Base-by-base conservation (phyloP, 1,284 basidiomycete species). In the Retiboletus flavoniger region DNA sequence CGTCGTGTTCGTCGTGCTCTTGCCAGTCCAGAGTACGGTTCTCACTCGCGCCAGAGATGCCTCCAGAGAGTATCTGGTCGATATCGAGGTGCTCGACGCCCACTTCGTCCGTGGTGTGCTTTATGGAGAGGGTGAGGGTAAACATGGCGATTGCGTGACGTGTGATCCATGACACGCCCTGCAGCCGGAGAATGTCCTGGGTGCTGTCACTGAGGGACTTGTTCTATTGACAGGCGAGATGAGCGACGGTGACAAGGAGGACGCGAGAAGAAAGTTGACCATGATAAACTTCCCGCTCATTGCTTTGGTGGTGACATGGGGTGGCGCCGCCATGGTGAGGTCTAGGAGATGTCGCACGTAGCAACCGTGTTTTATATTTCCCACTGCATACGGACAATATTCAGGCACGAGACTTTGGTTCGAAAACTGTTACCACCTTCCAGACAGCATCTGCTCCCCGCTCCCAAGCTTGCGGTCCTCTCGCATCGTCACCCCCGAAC, bases 391-490 rank as follows among this genome's bases (percentile, higher is more conserved):
- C 16, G 5, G n/a, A 8, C 9, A 24, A 28, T 6, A 11, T 39
- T 41, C 32, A 40, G 24, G 34, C 3, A 42, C 34, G 21, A n/a
- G 41, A 50, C 56, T 65, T 70, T n/a, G 72, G 68, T 14, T 71
- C 63, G 65, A 91, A 92, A 28, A 93, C 48, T 1, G 86, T 88
- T 50, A 89, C 72, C 10, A 90, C 80, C 61, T 77, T 85, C 91
- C 91, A 93, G 1, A 78, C 66, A 1, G 89, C 86, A 62, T 90
- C 87, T 60, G 87, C 91, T 9, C 91, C 91, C 57, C 80, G 79
- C 61, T 93, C 91, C 91, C 91, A 93, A 59, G 89, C 90, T 57
- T 89, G 83, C 4, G 87, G 84, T 2, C 91, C 91, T 54, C 79
- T 80, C 13, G 88, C 84, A 59, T 88, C 82, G 46, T 81, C 79